Evolutionary conservation across 2,329 filamentous ascomycete genomes (phyloP), one percentile per base, ranked within the genome.

Genomic region (Coniochaeta prunicola): DNA sequence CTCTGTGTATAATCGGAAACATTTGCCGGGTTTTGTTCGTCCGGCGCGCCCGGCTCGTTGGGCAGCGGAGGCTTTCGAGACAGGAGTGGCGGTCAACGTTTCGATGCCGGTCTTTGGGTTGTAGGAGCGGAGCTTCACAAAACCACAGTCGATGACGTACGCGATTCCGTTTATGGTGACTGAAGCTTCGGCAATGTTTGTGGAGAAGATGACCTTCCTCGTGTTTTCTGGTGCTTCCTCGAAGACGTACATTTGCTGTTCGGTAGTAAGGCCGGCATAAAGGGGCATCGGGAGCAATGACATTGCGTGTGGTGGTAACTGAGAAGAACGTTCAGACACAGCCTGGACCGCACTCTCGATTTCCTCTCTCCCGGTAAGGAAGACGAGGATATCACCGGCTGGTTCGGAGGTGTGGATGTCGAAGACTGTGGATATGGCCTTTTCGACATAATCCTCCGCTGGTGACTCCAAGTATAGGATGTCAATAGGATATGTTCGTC

Each of bases 151-250:
- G 56, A 97, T 77, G 6, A 99, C 93, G 68, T 91, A 96, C 58
- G 92, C 87, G 61, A 97, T 92, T 2, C 91, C 92, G 57, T 94
- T 88, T 59, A 97, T 96, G 17, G 94, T 97, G 48, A 99, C 89
- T 1, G 91, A 96, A 4, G 94, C 93, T 76, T 99, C 94, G 13
- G 94, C 92, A 63, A 97, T 97, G 70, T 97, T 97, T 60, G 94
- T 97, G 4, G 91, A 89, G 64, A 97, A 87, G 36, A 99, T 90
- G 40, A 97, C 89, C 70, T 97, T 97, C 45, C 94, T 84, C 1
- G 87, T 92, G 60, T 92, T 88, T 61, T 90, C 86, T 0, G 90
- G 86, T 1, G 92, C 78, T 58, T 89, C 86, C 66, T 96, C 91
- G 69, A 97, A 97, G 42, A 97, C 89, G 64, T 92, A 92, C 85